Percentiles rank a stretch among this genome's conserved stretches.
phyloP scores from a whole-genome alignment of 148 eudicot species.

The Fagopyrum tataricum region DNA sequence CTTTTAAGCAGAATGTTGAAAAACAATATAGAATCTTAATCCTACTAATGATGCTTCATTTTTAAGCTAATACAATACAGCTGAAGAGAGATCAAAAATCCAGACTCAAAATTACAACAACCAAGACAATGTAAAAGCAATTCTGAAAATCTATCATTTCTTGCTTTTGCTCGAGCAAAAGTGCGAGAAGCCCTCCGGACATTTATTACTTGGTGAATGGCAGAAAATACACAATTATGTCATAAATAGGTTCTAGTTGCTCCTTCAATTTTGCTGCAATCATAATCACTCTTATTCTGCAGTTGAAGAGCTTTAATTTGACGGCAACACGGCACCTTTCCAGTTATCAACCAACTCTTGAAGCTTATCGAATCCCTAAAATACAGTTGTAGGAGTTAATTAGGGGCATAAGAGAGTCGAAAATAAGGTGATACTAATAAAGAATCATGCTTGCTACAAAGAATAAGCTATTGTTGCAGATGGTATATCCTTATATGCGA shows the following conservation, averaged over 20 bases:
- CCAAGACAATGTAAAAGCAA: not conserved
- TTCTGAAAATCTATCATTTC: not conserved
- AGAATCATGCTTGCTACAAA: not conserved
- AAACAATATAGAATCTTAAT: not conserved
- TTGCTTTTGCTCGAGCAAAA: not conserved
- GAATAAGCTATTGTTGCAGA: not conserved
- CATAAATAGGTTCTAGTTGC: not conserved
- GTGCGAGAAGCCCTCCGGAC: not conserved
- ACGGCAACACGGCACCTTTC: conserved; percentile 47
- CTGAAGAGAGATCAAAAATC: not conserved
- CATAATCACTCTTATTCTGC: conserved; percentile 74
- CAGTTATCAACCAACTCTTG: conserved; percentile 71
- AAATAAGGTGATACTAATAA: not conserved
- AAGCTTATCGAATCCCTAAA: conserved; percentile 81
- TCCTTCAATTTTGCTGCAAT: conserved; percentile 42
- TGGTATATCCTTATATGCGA: too few species aligned
- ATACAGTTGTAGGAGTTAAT: not conserved
- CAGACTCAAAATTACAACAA: not conserved
- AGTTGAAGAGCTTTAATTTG: conserved; percentile 57
- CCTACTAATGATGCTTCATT: not conserved
- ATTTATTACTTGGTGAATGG: conserved; percentile 5
- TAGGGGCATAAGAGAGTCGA: not conserved
- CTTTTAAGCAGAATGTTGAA: not conserved
- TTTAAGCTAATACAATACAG: not conserved
- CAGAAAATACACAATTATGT: not conserved